Conservation (phyloP, 192 early-diverging fungal species). For the Backusella tuberculispora region DNA sequence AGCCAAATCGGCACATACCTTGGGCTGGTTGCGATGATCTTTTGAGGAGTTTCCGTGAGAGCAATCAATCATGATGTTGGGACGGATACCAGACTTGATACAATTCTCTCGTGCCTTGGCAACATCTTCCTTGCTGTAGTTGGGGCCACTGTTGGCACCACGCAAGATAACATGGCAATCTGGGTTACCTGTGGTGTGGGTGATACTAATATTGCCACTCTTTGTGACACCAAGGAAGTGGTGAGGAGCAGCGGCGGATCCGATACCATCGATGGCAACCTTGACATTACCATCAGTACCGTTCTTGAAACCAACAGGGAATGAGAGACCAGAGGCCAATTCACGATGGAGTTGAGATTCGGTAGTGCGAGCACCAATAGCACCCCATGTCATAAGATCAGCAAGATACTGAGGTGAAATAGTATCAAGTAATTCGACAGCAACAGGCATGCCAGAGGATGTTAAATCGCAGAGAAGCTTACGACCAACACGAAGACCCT, state of each 20-base stretch:
- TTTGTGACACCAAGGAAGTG: slow-evolving; percentile 87
- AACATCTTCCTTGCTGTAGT: slow-evolving; percentile 82
- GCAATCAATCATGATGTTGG: slow-evolving; percentile 91
- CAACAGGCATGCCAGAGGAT: slow-evolving; percentile 68
- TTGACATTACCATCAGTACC: slow-evolving; percentile 79
- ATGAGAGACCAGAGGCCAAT: slow-evolving; percentile 79
- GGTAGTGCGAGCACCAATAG: slow-evolving; percentile 83
- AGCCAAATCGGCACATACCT: slow-evolving; percentile 75
- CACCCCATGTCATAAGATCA: slow-evolving; percentile 78
- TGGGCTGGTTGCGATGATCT: slow-evolving; percentile 80
- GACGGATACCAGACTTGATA: slow-evolving; percentile 56
- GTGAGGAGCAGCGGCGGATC: slow-evolving; percentile 76
- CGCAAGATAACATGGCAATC: slow-evolving; percentile 93
- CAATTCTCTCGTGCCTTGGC: slow-evolving; percentile 60
- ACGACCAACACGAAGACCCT: slow-evolving; percentile 80
- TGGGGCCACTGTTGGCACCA: slow-evolving; percentile 85
- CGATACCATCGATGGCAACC: slow-evolving; percentile 93
- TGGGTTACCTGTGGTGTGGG: slow-evolving; percentile 88
- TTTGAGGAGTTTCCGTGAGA: slow-evolving; percentile 95
- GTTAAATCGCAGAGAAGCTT: slow-evolving; percentile 69
- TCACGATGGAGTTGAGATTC: slow-evolving; percentile 86
- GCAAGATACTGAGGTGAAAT: slow-evolving; percentile 84
- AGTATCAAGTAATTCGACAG: slow-evolving; percentile 80
- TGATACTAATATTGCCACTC: slow-evolving; percentile 82
- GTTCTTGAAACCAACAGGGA: slow-evolving; percentile 84